These are phyloP conservation scores for Withania somnifera DNA, from an alignment of 305 asterid species.

Conservation along the genomic window DNA sequence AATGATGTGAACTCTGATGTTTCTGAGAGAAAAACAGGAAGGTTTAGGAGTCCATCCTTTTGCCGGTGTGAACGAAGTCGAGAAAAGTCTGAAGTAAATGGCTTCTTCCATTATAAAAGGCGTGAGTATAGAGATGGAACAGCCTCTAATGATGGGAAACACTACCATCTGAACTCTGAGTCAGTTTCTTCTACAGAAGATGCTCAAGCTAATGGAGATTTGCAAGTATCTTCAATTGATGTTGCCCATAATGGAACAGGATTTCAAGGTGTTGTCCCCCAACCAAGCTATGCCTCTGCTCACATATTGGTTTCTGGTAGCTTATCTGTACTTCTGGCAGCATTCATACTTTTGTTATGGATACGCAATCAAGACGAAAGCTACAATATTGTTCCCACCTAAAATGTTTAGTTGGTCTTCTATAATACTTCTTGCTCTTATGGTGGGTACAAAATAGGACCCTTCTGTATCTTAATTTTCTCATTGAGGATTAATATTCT, in stretches of 20 bases:
- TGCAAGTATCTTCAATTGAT: conserved; percentile 13
- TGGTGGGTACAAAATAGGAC: not conserved
- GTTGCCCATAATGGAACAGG: conserved; percentile 12
- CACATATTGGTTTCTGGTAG: conserved; percentile 18
- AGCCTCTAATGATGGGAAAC: conserved; percentile 21
- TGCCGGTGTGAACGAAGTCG: conserved; percentile 34
- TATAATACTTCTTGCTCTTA: not conserved
- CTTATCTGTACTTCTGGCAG: conserved; percentile 30
- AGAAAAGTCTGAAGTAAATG: conserved; percentile 23
- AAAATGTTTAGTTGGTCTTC: conserved; percentile 4
- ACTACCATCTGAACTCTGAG: conserved; percentile 30
- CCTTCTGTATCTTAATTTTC: not conserved
- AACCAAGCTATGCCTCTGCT: conserved; percentile 1
- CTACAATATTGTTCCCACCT: conserved; percentile 58
- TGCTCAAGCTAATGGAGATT: conserved; percentile 21
- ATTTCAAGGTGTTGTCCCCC: not conserved
- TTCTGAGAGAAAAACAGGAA: conserved; percentile 31
- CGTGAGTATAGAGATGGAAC: conserved; percentile 10
- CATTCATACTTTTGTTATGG: conserved; percentile 24
- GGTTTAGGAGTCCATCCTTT: conserved; percentile 32
- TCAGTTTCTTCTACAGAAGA: conserved; percentile 71
- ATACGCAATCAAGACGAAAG: conserved; percentile 27
- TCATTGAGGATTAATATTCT: not conserved
- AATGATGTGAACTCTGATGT: conserved; percentile 26
- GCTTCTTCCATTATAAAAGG: conserved; percentile 8